Evolutionary conservation across 164 flowering plant species (phyloP).

Genomic region (Annona cherimola): DNA sequence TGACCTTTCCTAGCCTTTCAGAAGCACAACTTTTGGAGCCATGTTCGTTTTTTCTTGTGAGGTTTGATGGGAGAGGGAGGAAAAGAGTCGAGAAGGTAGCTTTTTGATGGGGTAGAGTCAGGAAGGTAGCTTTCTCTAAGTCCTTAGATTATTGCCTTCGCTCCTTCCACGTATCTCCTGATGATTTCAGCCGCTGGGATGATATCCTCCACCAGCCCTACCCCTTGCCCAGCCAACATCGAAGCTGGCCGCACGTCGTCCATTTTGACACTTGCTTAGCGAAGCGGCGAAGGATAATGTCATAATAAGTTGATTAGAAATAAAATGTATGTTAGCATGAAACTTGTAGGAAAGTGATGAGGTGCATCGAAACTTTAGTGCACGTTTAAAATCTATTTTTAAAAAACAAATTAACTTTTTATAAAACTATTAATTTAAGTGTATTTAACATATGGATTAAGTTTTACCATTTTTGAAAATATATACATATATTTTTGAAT

Average conservation of each 20-base stretch:
- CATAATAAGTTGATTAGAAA: background rate
- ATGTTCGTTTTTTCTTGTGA: conserved; percentile 8
- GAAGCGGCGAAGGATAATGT: conserved; percentile 15
- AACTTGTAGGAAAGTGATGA: too few relatives aligned
- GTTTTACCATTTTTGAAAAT: too few relatives aligned
- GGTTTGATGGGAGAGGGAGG: background rate
- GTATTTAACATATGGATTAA: too few relatives aligned
- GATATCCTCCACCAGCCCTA: conserved; percentile 24
- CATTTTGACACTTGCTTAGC: conserved; percentile 17
- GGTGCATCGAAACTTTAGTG: too few relatives aligned
- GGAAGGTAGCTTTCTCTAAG: conserved; percentile 12
- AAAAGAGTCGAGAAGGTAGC: too few relatives aligned
- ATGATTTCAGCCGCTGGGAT: conserved; percentile 23
- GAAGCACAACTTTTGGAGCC: conserved; percentile 16
- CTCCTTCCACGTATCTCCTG: conserved; percentile 26
- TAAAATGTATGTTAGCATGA: background rate
- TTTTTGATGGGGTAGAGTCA: background rate
- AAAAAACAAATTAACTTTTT: too few relatives aligned
- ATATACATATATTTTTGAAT: too few relatives aligned
- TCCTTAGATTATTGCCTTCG: conserved; percentile 17
- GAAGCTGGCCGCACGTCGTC: conserved; percentile 14
- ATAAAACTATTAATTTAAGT: too few relatives aligned
- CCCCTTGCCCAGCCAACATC: conserved; percentile 30
- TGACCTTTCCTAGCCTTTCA: too few relatives aligned
- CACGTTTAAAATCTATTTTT: too few relatives aligned